These are phyloP conservation scores for Thermothelomyces thermophilus DNA, from an alignment of 2,329 filamentous ascomycete genomes.

Conservation along the genomic window DNA sequence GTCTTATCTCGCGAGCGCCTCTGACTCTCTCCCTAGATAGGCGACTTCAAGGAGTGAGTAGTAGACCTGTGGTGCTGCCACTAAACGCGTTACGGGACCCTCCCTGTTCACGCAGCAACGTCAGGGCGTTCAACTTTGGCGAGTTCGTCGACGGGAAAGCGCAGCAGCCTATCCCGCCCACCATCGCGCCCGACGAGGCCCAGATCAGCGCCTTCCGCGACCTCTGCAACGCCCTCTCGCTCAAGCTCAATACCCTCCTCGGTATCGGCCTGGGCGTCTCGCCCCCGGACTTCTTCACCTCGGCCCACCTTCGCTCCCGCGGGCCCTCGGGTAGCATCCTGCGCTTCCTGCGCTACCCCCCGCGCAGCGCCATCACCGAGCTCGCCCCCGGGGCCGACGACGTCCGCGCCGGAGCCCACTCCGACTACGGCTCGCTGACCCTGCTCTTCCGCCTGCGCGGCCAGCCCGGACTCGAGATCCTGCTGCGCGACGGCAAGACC, in stretches of 20 bases:
- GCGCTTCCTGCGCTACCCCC: constrained; percentile 68
- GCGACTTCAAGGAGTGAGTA: constrained; percentile 80
- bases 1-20: background rate
- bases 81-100: no score
- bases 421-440: constrained; percentile 70
- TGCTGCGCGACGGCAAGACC: constrained; percentile 44
- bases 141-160: constrained; percentile 63
- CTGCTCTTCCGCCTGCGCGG: constrained; percentile 80
- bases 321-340: constrained; percentile 53
- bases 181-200: constrained; percentile 52
- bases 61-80: background rate
- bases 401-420: constrained; percentile 85
- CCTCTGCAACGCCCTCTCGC: constrained; percentile 66
- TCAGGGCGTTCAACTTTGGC: constrained; percentile 85
- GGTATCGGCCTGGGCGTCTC: constrained; percentile 63
- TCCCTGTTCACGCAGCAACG: background rate
- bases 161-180: constrained; percentile 68
- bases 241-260: constrained; percentile 67
- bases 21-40: constrained; percentile 44
- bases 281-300: constrained; percentile 48
- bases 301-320: constrained; percentile 39
- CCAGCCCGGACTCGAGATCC: constrained; percentile 81
- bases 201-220: constrained; percentile 61
- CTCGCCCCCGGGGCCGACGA: constrained; percentile 40
- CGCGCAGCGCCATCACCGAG: constrained; percentile 32